Conservation (phyloP, 2,329 filamentous ascomycete species). For the Fusarium poae region DNA sequence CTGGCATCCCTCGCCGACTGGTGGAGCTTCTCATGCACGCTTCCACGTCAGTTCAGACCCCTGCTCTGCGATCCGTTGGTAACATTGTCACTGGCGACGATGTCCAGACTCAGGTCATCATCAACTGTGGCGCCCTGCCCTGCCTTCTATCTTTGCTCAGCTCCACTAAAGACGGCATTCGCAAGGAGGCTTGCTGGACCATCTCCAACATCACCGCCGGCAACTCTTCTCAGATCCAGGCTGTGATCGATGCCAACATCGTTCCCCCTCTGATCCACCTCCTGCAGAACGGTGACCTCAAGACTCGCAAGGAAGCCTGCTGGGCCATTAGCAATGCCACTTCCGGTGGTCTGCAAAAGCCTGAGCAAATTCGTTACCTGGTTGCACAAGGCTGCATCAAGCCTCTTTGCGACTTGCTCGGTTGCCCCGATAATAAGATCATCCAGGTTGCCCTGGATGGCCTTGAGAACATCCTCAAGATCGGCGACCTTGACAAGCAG, state of each 20-base stretch:
- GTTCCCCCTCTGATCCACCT: conserved; percentile 97
- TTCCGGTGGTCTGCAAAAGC: conserved; percentile 96
- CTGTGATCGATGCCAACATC: conserved; percentile 96
- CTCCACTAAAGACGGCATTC: conserved; percentile 98
- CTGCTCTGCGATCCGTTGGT: conserved; percentile 94
- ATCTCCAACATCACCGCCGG: conserved; percentile 99
- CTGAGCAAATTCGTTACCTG: conserved; percentile 96
- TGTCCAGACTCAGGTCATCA: conserved; percentile 98
- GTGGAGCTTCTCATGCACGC: conserved; percentile 98
- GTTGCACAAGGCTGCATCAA: conserved; percentile 96
- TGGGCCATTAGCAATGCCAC: conserved; percentile 99
- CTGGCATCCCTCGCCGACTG: conserved; percentile 93
- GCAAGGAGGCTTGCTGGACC: conserved; percentile 99
- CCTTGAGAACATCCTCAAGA: conserved; percentile 99
- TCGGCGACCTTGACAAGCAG: conserved; percentile 98
- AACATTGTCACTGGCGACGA: conserved; percentile 99
- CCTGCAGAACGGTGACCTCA: conserved; percentile 95
- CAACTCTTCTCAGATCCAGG: conserved; percentile 97
- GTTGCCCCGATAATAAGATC: conserved; percentile 99
- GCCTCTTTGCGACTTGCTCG: conserved; percentile 93
- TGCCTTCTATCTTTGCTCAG: conserved; percentile 93
- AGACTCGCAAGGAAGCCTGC: conserved; percentile 99
- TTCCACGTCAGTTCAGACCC: conserved; percentile 97
- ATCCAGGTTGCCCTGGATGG: conserved; percentile 98
- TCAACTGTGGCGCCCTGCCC: conserved; percentile 94